A percentile compares a stretch with the other conserved stretches of the same genome.
These are phyloP conservation scores for Beauveria sp. DNA, from an alignment of 2,329 filamentous ascomycete species.

Conservation along the genomic window DNA sequence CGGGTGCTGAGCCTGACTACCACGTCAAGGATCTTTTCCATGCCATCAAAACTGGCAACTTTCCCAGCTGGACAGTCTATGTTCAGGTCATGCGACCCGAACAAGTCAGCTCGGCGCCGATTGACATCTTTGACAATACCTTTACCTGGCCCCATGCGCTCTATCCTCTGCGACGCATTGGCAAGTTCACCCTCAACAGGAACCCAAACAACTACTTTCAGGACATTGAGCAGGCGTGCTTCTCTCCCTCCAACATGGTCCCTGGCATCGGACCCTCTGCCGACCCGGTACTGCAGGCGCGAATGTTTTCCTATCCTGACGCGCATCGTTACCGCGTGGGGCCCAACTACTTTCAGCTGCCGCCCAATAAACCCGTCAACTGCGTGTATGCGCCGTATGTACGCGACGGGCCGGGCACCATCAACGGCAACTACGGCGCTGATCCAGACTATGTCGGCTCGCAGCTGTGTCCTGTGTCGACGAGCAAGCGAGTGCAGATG, in stretches of 20 bases:
- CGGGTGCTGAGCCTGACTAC: conserved; percentile 44
- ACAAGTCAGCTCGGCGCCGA: conserved; percentile 51
- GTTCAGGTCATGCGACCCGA: conserved; percentile 54
- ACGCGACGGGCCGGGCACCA: conserved; percentile 16
- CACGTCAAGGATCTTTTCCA: conserved; percentile 26
- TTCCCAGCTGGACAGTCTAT: conserved; percentile 56
- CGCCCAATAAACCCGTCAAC: conserved; percentile 28
- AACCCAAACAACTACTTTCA: conserved; percentile 55
- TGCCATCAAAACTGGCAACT: conserved; percentile 26
- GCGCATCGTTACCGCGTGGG: conserved; percentile 56
- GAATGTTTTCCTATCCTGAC: conserved; percentile 55
- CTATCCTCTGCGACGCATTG: conserved; percentile 53
- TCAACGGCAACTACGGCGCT: conserved; percentile 20
- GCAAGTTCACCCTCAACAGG: conserved; percentile 55
- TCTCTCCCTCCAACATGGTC: conserved; percentile 56
- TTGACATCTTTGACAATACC: conserved; percentile 62
- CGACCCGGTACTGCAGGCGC: conserved; percentile 54
- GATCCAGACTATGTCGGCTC: conserved; percentile 21
- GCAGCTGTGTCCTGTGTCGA: conserved; percentile 16
- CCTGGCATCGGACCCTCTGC: conserved; percentile 55
- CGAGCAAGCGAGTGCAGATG: not conserved
- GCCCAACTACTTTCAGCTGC: conserved; percentile 38
- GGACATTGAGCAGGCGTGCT: conserved; percentile 62
- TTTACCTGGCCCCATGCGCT: conserved; percentile 61
- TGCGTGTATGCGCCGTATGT: conserved; percentile 15